Evolutionary conservation across 1,139 yeast genomes (phyloP).

Genomic region (Candida frijolesensis): DNA sequence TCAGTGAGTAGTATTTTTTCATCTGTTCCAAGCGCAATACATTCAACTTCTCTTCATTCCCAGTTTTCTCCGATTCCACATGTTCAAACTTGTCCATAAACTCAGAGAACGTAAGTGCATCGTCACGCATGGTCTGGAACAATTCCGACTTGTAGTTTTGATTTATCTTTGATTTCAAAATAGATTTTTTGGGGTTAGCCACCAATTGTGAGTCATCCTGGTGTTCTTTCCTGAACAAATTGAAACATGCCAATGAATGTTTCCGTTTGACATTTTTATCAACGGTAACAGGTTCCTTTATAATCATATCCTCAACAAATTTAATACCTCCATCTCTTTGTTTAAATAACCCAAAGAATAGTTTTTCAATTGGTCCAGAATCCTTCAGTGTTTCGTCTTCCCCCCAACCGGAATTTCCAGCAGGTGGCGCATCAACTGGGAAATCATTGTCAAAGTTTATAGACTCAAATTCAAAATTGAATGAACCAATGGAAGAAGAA

Average conservation of each 20-base stretch:
- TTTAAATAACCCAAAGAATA: slow-evolving; percentile 1
- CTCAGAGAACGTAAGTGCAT: slow-evolving; percentile 8
- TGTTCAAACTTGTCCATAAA: slow-evolving; percentile 24
- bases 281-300: neutral
- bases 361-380: neutral
- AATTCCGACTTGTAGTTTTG: slow-evolving; percentile 24
- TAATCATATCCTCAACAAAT: neutral
- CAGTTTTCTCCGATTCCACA: slow-evolving; percentile 20
- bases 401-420: neutral
- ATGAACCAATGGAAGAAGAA: slow-evolving; percentile 9
- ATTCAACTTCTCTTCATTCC: slow-evolving; percentile 19
- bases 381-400: neutral
- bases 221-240: slow-evolving; percentile 5
- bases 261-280: slow-evolving; percentile 5
- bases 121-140: slow-evolving; percentile 19
- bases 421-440: neutral
- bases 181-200: slow-evolving; percentile 18
- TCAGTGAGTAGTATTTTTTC: slow-evolving; percentile 20
- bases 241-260: slow-evolving; percentile 7
- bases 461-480: slow-evolving; percentile 11
- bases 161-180: slow-evolving; percentile 25
- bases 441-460: slow-evolving; percentile 6
- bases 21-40: slow-evolving; percentile 21
- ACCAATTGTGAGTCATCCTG: neutral
- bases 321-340: neutral